Evolutionary conservation across 768 basidiomycete species (phyloP), one percentile per base, ranked within the genome.

Genomic region (Dacryopinax primogenitus): DNA sequence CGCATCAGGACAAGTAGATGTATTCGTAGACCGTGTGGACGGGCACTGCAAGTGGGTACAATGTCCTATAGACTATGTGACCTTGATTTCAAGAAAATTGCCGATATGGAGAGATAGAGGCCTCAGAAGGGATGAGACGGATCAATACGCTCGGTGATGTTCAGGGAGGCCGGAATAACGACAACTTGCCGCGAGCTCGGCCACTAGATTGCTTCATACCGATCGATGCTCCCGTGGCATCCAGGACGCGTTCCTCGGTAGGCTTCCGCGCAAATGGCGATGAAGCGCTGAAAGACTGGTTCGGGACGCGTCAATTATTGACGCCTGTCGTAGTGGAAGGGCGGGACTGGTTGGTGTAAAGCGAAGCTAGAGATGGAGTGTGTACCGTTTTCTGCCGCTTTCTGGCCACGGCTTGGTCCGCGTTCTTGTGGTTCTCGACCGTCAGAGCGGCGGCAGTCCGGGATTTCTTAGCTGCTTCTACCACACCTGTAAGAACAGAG

Each of bases 301-400:
- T 7, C 23, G 9, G 13, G 45, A 12, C n/a, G 12, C 9, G 13
- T 7, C 45, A 26, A 12, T 37, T 47, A 9, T 12, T 15, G 13
- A 13, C 45, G 7, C 13, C 45, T 47, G 45, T 9, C 23, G 23
- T 47, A 26, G 11, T 47, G 12, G 51, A 7, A 15, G 51, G 9
- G 26, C 26, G 51, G 18, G 51, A 30, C 9, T 13, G 18, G 26
- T 21, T 3, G 3, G 51, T 4, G 26, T 58, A 58, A 30, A 58
- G 12, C 13, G 51, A 58, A 7, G 32, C 4, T 18, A 58, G 26
- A 18, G 51, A 32, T 9, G 51, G 51, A n/a, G n/a, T n/a, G n/a
- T n/a, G n/a, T 13, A 58, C 32, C 51, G 51, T 26, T 21, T 18
- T 58, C 30, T 58, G 51, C 51, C 51, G 51, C 51, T 58, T 58